Evolutionary conservation across 345 rosid genomes (phyloP), one percentile per base, ranked within the genome.

Genomic region (Salix arbutifolia): DNA sequence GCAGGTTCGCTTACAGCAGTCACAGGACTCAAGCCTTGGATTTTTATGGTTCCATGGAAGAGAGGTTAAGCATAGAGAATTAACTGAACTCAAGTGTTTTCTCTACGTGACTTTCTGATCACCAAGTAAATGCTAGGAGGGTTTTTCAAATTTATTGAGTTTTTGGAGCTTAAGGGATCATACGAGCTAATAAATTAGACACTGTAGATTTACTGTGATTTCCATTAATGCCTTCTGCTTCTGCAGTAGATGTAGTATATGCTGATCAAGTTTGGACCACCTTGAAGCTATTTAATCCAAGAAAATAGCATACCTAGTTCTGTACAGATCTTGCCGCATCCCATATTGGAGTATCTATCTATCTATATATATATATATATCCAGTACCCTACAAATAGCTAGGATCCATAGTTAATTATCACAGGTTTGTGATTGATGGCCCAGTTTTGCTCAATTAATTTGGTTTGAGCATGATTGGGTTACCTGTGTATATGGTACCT

Each of bases 61-160:
- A 69, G 48, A 64, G 42, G 31, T 69, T 28, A n/a, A n/a, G n/a
- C 10, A 56, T 13, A 38, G 31, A 76, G 21, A 56, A 75, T 26
- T 72, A 58, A 73, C 77, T 79, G 83, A 82, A 77, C 80, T 80
- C 67, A 82, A 70, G 40, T 48, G 85, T 73, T 75, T 81, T 78
- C 33, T 77, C 74, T 83, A 79, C 86, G 88, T 87, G 90, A 87
- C 67, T 44, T 44, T 74, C 83, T 78, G 81, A 78, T 76, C n/a
- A n/a, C n/a, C 44, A 53, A 4, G 26, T 6, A 71, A 82, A 82
- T 84, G 85, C 72, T 44, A 5, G 73, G 74, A 50, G 71, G 75
- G 76, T 38, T 19, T 76, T 77, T 74, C 72, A 73, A 81, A 74
- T 62, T 69, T 35, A 5, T 37, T 30, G 58, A 53, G 28, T 68